phyloP scores from a whole-genome alignment of 148 eudicot species.

The Fagopyrum homotropicum region DNA sequence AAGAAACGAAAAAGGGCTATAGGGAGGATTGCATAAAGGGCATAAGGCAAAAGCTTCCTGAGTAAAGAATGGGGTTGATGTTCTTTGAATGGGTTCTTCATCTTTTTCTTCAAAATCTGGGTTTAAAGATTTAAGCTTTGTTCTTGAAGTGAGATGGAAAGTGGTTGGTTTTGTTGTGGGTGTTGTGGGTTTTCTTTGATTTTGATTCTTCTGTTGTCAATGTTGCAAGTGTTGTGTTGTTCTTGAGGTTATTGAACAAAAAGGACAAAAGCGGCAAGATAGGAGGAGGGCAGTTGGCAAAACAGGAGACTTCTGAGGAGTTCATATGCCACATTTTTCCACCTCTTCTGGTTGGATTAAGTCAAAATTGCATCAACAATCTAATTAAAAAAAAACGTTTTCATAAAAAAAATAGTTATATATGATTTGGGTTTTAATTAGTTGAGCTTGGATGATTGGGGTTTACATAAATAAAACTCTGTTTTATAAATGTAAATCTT shows the following conservation, averaged over 20 bases:
- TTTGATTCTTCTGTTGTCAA: not conserved
- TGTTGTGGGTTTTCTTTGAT: not conserved
- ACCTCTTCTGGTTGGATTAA: not conserved
- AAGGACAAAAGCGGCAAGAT: not conserved
- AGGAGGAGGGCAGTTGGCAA: not conserved
- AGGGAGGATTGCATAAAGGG: constrained; percentile 42
- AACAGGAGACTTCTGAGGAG: not conserved
- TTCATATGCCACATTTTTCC: not conserved
- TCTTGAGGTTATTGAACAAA: not conserved
- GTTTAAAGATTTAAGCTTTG: not conserved
- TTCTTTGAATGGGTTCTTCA: constrained; percentile 14
- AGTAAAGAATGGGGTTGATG: constrained; percentile 28
- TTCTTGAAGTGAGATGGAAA: not conserved
- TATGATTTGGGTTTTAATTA: not conserved
- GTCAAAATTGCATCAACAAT: not conserved
- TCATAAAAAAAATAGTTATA: not conserved
- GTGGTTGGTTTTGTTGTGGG: not conserved
- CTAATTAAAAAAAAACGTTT: not conserved
- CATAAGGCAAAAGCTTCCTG: constrained; percentile 44
- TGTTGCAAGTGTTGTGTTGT: not conserved
- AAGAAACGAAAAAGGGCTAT: constrained; percentile 45
- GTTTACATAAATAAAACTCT: no score
- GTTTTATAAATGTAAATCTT: no score
- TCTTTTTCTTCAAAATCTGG: not conserved
- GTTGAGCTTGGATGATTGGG: not conserved